These are phyloP conservation scores for Gossypium australe DNA, from an alignment of 345 rosid genomes.

Conservation along the genomic window DNA sequence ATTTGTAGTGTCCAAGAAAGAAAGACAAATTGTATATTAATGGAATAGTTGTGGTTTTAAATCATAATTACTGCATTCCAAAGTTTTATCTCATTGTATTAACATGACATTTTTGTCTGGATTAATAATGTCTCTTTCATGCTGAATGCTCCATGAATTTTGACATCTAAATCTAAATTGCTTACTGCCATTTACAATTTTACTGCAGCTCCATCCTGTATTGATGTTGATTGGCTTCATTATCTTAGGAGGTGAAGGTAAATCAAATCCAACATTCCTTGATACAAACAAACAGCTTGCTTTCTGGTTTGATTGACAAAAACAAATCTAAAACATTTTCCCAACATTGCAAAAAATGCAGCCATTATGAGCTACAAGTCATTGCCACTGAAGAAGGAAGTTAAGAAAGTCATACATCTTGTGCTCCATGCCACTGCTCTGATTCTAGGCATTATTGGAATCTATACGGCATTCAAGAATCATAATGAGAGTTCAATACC, in stretches of 20 bases:
- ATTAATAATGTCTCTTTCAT: neutral
- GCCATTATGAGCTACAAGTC: constrained; percentile 80
- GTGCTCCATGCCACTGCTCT: constrained; percentile 78
- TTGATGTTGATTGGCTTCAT: constrained; percentile 85
- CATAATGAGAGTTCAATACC: constrained; percentile 80
- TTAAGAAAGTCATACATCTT: constrained; percentile 76
- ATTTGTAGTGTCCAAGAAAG: neutral
- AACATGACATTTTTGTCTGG: neutral
- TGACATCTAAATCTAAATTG: no score
- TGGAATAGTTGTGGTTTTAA: neutral
- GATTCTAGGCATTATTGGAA: constrained; percentile 65
- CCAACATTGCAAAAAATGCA: constrained; percentile 23
- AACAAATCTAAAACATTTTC: neutral
- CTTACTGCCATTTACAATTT: neutral
- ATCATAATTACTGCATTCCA: neutral
- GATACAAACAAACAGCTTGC: neutral
- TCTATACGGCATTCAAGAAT: constrained; percentile 77
- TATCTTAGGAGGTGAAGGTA: constrained; percentile 97
- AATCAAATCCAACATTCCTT: constrained; percentile 15
- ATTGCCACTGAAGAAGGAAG: constrained; percentile 59
- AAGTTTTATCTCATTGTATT: neutral
- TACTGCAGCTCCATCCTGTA: constrained; percentile 76
- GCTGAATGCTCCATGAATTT: neutral
- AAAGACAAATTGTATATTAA: neutral
- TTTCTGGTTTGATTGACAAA: neutral